These are phyloP conservation scores for Pichia cabralensis DNA, from an alignment of 805 yeast species.

Conservation along the genomic window DNA sequence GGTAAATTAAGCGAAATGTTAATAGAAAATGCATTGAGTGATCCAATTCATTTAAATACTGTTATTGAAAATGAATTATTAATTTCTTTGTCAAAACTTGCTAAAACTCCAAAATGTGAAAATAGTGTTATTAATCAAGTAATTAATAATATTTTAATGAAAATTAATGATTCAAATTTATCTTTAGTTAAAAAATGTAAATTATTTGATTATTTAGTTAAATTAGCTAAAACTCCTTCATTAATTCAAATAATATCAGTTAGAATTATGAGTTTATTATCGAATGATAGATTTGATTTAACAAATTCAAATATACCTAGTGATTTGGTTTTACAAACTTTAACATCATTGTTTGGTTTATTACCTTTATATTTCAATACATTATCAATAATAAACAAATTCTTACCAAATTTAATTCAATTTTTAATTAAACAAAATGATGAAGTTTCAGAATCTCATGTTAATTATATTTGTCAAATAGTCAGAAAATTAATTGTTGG, in stretches of 20 bases:
- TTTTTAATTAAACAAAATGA: not conserved
- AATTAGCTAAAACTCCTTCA: conserved; percentile 6
- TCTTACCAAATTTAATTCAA: conserved; percentile 3
- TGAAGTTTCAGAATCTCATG: not conserved
- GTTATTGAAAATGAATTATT: conserved; percentile 7
- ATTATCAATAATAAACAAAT: conserved; percentile 2
- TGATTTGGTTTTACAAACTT: conserved; percentile 3
- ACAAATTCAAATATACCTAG: conserved; percentile 1
- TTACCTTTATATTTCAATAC: conserved; percentile 5
- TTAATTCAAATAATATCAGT: conserved; percentile 6
- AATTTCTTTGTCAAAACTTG: conserved; percentile 7
- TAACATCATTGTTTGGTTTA: conserved; percentile 3
- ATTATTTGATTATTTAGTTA: conserved; percentile 4
- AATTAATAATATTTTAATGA: conserved; percentile 1
- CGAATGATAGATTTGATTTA: not conserved
- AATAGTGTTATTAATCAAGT: conserved; percentile 4
- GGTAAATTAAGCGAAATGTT: conserved; percentile 5
- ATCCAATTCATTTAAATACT: conserved; percentile 2
- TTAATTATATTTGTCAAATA: conserved; percentile 4
- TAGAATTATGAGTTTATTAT: conserved; percentile 7
- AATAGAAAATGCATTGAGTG: conserved; percentile 2
- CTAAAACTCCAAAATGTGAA: conserved; percentile 3
- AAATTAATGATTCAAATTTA: not conserved
- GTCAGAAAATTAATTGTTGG: conserved; percentile 5
- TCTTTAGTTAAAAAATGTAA: conserved; percentile 1